These are phyloP conservation scores for Saposhnikovia divaricata DNA, from an alignment of 129 eudicot species.

Conservation along the genomic window DNA sequence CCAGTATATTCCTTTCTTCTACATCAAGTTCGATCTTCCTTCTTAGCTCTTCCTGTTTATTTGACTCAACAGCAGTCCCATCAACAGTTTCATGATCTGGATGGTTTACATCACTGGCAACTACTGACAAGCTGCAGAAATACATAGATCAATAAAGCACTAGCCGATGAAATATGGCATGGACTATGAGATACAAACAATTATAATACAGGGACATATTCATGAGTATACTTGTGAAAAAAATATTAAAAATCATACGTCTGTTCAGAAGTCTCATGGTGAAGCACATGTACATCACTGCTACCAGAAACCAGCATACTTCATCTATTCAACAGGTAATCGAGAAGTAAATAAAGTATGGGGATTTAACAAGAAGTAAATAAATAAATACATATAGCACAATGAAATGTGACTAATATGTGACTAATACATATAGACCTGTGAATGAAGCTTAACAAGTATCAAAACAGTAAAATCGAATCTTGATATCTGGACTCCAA, in stretches of 20 bases:
- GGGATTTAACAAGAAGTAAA: background rate
- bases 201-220: background rate
- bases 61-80: constrained; percentile 27
- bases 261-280: constrained; percentile 35
- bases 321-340: background rate
- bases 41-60: constrained; percentile 52
- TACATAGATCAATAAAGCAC: constrained; percentile 12
- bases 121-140: constrained; percentile 34
- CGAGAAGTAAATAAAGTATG: background rate
- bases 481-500: too few species aligned
- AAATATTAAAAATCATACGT: constrained; percentile 32
- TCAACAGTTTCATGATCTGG: constrained; percentile 29
- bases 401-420: background rate
- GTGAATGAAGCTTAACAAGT: too few species aligned
- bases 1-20: too few species aligned
- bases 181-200: too few species aligned
- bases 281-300: constrained; percentile 26
- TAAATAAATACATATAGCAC: too few species aligned
- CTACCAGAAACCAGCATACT: constrained; percentile 17
- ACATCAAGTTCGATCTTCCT: constrained; percentile 82
- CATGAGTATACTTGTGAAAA: background rate
- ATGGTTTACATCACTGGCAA: constrained; percentile 34
- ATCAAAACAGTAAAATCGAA: too few species aligned
- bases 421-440: too few species aligned
- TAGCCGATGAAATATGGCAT: too few species aligned